Base-by-base conservation (phyloP, 2,329 filamentous ascomycete genomes). In the Zelopaecilomyces penicillatus region DNA sequence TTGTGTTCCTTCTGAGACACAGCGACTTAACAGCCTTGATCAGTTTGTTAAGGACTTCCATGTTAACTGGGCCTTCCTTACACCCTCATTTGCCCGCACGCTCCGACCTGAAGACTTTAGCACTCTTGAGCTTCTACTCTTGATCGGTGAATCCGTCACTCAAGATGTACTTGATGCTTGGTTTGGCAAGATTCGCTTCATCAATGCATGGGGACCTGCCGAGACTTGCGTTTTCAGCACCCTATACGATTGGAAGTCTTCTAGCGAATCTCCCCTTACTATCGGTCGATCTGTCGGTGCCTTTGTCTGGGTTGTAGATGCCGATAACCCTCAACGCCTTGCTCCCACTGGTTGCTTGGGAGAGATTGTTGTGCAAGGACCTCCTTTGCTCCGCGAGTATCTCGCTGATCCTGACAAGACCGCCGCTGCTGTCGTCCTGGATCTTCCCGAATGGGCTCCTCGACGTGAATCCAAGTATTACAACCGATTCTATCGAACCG, bases 221-320 rank as follows among this genome's bases (percentile, higher is more conserved):
- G 19, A 19, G 19, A 19, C 19, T 19, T 19, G 19, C 19, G 19
- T 19, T 19, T 19, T 19, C 19, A 19, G 19, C 19, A 19, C 19
- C 19, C 19, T 19, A 3, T 19, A 19, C 19, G 19, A 19, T 19
- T 19, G 19, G 19, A 19, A 19, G 19, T 19, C 19, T 19, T 19
- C 19, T 10, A 11, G 30, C 26, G 27, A 9, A 19, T 26, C 26
- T 30, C 50, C 3, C 46, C 62, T 29, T 66, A 60, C 47, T 3
- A 30, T 45, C 7, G 43, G 43, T 11, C 28, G n/a, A 5, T 38
- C 31, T 11, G 10, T 32, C 12, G 44, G 40, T 1, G 6, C 11
- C 6, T 46, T 12, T n/a, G 33, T 35, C 2, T 49, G 47, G 47
- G 27, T 49, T 30, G 40, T 46, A 9, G 44, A 49, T 12, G 27